Percentiles rank a stretch among this genome's conserved stretches.
These are phyloP conservation scores for Colletotrichum australisinense DNA, from an alignment of 2,329 filamentous ascomycete genomes.

Conservation along the genomic window DNA sequence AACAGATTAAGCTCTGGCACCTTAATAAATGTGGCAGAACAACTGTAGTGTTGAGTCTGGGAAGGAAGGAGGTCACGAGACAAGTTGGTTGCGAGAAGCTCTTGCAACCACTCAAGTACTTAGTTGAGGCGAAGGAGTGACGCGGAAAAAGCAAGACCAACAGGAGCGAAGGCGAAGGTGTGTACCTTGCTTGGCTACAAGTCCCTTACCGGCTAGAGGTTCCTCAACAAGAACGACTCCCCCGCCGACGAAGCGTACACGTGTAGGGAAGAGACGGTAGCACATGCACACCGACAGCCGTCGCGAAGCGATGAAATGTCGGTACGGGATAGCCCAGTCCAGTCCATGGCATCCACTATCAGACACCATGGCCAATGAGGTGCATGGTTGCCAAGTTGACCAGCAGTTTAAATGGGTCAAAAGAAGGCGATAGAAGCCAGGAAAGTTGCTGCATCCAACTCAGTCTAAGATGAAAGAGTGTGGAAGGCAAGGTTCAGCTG, in stretches of 20 bases:
- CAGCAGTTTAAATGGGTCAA: constrained; percentile 26
- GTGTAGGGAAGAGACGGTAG: constrained; percentile 6
- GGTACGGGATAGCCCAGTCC: constrained; percentile 17
- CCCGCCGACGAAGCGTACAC: constrained; percentile 20
- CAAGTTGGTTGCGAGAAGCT: constrained; percentile 32
- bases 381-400: constrained; percentile 15
- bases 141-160: constrained; percentile 11
- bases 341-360: constrained; percentile 19
- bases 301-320: constrained; percentile 25
- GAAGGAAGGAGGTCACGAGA: constrained; percentile 35
- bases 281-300: constrained; percentile 33
- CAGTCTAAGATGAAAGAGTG: not conserved
- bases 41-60: constrained; percentile 13
- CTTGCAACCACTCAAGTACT: constrained; percentile 15
- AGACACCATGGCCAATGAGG: constrained; percentile 17
- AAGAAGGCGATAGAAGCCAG: constrained; percentile 32
- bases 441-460: constrained; percentile 14
- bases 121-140: constrained; percentile 13
- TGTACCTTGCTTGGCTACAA: constrained; percentile 30
- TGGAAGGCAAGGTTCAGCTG: constrained; percentile 20
- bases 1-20: constrained; percentile 2
- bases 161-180: constrained; percentile 3
- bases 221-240: constrained; percentile 30
- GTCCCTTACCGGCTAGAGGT: constrained; percentile 24
- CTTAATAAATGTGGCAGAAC: constrained; percentile 16